Percentiles rank a stretch among this genome's conserved stretches.
These are phyloP conservation scores for Blastocladiella emersonii DNA, from an alignment of 371 early-diverging fungal genomes.

Conservation along the genomic window DNA sequence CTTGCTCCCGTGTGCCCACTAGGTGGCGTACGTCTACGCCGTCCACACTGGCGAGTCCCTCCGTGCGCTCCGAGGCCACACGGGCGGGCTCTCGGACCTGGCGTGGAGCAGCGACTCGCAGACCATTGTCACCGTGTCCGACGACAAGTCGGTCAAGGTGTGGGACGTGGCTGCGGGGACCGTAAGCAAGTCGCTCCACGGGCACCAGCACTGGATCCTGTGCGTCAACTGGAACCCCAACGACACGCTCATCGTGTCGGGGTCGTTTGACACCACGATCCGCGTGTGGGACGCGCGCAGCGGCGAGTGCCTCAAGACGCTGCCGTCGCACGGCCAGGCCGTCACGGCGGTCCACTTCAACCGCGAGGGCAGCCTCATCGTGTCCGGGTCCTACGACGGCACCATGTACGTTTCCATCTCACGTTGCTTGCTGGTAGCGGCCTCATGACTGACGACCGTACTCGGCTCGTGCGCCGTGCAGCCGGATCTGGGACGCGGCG, in stretches of 20 bases:
- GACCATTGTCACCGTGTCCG: conserved; percentile 80
- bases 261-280: conserved; percentile 94
- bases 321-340: conserved; percentile 91
- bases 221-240: conserved; percentile 92
- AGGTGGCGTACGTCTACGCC: conserved; percentile 85
- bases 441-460: neutral
- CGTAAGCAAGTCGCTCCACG: conserved; percentile 53
- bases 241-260: conserved; percentile 85
- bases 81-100: conserved; percentile 85
- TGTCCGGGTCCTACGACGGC: conserved; percentile 87
- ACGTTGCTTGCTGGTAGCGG: neutral
- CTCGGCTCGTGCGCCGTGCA: conserved; percentile 22
- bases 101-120: conserved; percentile 92
- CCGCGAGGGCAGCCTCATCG: conserved; percentile 91
- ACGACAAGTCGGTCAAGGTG: conserved; percentile 85
- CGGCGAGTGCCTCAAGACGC: conserved; percentile 79
- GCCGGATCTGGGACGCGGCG: conserved; percentile 95
- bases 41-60: conserved; percentile 70
- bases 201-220: conserved; percentile 91
- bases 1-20: too few species aligned
- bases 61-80: conserved; percentile 76
- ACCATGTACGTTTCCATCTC: neutral
- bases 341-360: conserved; percentile 92
- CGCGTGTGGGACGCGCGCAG: conserved; percentile 90
- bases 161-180: conserved; percentile 43